Conservation (phyloP, 1,284 basidiomycete genomes). For the Trichosporon sp. region DNA sequence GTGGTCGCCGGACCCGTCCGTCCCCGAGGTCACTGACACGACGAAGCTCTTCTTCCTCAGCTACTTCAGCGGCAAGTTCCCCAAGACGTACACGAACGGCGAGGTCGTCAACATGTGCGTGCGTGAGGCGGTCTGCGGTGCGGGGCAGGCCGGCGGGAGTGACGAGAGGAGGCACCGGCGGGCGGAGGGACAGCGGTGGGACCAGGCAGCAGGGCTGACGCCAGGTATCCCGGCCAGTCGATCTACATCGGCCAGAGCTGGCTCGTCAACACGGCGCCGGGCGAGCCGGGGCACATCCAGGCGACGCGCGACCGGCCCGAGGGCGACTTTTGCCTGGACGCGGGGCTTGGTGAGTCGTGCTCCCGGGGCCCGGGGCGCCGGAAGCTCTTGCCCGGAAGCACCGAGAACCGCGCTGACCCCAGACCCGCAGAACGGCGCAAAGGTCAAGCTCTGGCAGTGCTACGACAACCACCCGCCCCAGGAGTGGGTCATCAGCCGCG, state of each 20-base stretch:
- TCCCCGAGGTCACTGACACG: background rate
- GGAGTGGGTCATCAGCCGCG: constrained; percentile 11
- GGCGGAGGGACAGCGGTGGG: too few relatives aligned
- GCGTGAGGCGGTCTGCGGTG: too few relatives aligned
- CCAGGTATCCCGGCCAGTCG: background rate
- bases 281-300: background rate
- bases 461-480: constrained; percentile 14
- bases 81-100: background rate
- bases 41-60: background rate
- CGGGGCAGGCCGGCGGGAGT: too few relatives aligned
- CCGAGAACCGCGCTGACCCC: too few relatives aligned
- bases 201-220: background rate
- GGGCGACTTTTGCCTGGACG: background rate
- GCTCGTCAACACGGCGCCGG: background rate
- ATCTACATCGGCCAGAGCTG: background rate
- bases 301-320: too few relatives aligned
- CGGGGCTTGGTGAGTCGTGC: background rate
- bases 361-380: too few relatives aligned
- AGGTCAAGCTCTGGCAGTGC: constrained; percentile 23
- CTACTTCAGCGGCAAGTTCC: background rate
- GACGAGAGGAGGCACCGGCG: too few relatives aligned
- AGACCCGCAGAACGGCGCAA: constrained; percentile 15
- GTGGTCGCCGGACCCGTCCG: background rate
- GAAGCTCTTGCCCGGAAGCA: too few relatives aligned
- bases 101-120: background rate